A percentile compares a stretch with the other conserved stretches of the same genome.
These are phyloP conservation scores for Spinacia oleracea DNA, from an alignment of 179 eudicot species.

Conservation along the genomic window DNA sequence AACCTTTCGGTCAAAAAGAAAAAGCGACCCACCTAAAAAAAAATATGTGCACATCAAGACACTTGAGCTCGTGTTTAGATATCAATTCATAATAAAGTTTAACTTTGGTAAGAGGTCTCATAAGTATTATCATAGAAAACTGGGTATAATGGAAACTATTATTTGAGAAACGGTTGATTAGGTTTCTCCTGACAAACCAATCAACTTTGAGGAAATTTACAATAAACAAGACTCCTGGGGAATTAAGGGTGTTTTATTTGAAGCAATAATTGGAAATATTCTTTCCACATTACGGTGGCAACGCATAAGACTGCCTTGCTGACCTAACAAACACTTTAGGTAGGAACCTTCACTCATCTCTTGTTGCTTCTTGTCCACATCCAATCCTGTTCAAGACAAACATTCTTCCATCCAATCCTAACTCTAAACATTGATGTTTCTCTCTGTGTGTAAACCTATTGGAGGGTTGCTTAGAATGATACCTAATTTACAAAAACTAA, in stretches of 20 bases:
- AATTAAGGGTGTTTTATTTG: not conserved
- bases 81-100: not conserved
- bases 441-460: not conserved
- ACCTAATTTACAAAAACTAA: not conserved
- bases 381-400: not conserved
- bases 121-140: not conserved
- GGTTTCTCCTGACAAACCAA: constrained; percentile 1
- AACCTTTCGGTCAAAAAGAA: constrained; percentile 77
- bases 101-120: not conserved
- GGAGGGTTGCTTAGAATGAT: not conserved
- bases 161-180: not conserved
- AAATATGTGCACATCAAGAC: constrained; percentile 15
- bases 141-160: not conserved
- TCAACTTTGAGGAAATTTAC: not conserved
- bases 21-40: constrained; percentile 65
- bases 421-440: not conserved
- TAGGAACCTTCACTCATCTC: not conserved
- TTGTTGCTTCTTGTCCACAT: not conserved
- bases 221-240: not conserved
- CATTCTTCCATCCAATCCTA: not conserved
- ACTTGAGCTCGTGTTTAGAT: constrained; percentile 13
- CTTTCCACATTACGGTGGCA: not conserved
- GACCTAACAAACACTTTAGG: not conserved
- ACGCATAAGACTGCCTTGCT: not conserved
- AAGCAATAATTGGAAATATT: not conserved